Evolutionary conservation across 805 yeast species (phyloP), one percentile per base, ranked within the genome.

Genomic region (Metschnikowia vanudenii): DNA sequence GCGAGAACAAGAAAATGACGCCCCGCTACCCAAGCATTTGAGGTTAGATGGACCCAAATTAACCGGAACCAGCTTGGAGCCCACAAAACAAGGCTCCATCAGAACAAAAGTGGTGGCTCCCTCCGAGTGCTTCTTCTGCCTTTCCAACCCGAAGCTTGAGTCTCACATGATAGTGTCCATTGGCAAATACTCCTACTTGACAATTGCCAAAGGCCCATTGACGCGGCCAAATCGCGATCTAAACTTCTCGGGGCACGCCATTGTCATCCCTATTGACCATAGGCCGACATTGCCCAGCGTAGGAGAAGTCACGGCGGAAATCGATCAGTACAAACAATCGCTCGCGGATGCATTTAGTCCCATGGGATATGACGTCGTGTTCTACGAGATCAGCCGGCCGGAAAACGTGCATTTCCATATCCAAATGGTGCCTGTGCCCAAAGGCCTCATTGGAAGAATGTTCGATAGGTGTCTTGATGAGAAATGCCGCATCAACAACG

Each of bases 191-290:
- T 67, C 81, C 0, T 90, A 89, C 60, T 41, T 90, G 47, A 84
- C 97, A 0, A 73, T 83, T 13, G 95, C 96, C 0, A 89, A 86
- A 59, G 97, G 97, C 0, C 97, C 97, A 0, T 64, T 90, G 16
- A 79, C 87, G 1, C 64, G 74, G 22, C 79, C 84, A 0, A 64
- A 61, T 10, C 68, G 69, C 12, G 65, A 67, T 3, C 64, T 76
- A 3, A 67, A 75, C 58, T 82, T 87, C 57, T 79, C 95, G 0
- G 96, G 95, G 0, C 97, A 90, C 68, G 87, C 88, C 18, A 69
- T 90, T 36, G 74, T 91, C 8, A 80, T 89, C 11, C 95, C 97
- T 0, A 78, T 91, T 16, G 81, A 83, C 17, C 97, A 90, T 61
- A 69, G 72, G 8, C 76, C 96, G 0, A 44, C 63, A 59, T 38